Evolutionary conservation across 352 stramenopile genomes (phyloP).

Genomic region (Phytophthora lateralis): DNA sequence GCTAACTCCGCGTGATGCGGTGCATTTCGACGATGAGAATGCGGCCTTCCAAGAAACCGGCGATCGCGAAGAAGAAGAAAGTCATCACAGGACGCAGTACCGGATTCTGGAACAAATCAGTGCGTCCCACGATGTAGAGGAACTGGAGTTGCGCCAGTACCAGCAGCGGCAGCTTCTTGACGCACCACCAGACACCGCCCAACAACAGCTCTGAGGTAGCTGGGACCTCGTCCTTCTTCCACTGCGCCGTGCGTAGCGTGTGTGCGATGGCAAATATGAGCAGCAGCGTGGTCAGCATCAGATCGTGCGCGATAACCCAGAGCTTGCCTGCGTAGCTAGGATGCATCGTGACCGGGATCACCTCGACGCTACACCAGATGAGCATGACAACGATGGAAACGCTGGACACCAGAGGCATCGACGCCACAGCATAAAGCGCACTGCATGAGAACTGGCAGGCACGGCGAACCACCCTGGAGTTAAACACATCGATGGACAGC

Average conservation of each 20-base stretch:
- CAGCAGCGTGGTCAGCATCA: slow-evolving; percentile 64
- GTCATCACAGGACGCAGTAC: slow-evolving; percentile 75
- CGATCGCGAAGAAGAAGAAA: slow-evolving; percentile 48
- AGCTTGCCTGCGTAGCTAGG: slow-evolving; percentile 68
- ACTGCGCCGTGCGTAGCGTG: slow-evolving; percentile 65
- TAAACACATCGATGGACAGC: slow-evolving; percentile 72
- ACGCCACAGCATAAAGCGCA: slow-evolving; percentile 68
- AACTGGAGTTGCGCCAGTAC: slow-evolving; percentile 55
- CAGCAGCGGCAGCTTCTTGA: slow-evolving; percentile 57
- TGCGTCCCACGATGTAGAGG: slow-evolving; percentile 66
- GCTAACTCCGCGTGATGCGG: slow-evolving; percentile 52
- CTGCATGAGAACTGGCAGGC: slow-evolving; percentile 81
- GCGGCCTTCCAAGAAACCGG: slow-evolving; percentile 52
- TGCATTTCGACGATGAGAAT: slow-evolving; percentile 67
- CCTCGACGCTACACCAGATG: slow-evolving; percentile 54
- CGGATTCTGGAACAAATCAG: slow-evolving; percentile 77
- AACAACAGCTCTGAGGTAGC: slow-evolving; percentile 57
- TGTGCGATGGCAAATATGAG: slow-evolving; percentile 72
- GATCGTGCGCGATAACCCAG: slow-evolving; percentile 67
- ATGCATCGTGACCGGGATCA: slow-evolving; percentile 69
- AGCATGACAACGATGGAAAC: slow-evolving; percentile 55
- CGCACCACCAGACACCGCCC: slow-evolving; percentile 50
- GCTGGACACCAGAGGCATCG: slow-evolving; percentile 71
- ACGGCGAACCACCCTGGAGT: slow-evolving; percentile 70
- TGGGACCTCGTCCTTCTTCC: slow-evolving; percentile 77